Base-by-base conservation (phyloP, 805 yeast genomes). In the Metschnikowia koreensis region DNA sequence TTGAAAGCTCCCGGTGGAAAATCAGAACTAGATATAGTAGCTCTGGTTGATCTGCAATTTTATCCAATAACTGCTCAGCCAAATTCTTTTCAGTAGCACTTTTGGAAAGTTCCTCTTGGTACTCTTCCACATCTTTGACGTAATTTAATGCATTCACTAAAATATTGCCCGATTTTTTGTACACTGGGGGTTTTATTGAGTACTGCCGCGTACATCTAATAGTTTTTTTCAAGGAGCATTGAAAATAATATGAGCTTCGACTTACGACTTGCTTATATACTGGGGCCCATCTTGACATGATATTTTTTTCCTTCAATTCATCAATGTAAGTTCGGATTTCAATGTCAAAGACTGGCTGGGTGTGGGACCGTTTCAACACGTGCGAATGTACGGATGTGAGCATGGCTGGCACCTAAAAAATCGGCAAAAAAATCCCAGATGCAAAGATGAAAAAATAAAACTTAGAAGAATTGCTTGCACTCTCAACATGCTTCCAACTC, bases 1-100 rank as follows among this genome's bases (percentile, higher is more conserved):
- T 59, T 15, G 53, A 49, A 44, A 75, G 67, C 51, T 72, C 71
- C 12, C 50, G 46, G 47, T 70, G 71, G 57, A 73, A 72, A 12
- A 63, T 53, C 42, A 69, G 60, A 26, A 74, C 55, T 12, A 69
- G 55, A 44, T 58, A 61, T 38, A 68, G 58, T 15, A 73, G 56
- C 49, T 73, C 76, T 1, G 68, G 66, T 15, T 61, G 59, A 27
- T 44, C 53, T 3, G 52, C 51, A 11, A 73, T 66, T 12, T 51
- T 50, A 2, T 46, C 46, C 45, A 74, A 49, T 9, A 74, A 57
- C 31, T 60, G 53, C 2, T 50, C 51, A 4, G 68, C 62, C 58
- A 71, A 66, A 9, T 41, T 55, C 8, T 50, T 45, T 6, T 60
- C 54, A 1, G 70, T 50, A 5, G 66, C 56, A 10, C 59, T 48